Conservation (phyloP, 129 eudicot genomes). For the Calendula officinalis region DNA sequence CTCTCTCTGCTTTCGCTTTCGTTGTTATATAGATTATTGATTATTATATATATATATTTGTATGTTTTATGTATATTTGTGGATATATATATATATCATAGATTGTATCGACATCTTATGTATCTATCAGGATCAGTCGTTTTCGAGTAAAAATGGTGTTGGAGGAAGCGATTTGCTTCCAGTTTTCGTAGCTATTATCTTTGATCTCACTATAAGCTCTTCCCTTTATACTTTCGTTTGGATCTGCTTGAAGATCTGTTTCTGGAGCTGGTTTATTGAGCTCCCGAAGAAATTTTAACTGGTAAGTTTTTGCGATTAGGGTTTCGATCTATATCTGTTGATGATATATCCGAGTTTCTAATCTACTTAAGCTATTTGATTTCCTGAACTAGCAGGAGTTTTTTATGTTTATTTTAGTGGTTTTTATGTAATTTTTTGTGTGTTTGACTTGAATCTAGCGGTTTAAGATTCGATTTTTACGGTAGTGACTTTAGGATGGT, state of each 20-base stretch:
- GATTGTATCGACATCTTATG: conserved; percentile 41
- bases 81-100: conserved; percentile 19
- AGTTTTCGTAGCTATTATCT: conserved; percentile 33
- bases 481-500: background rate
- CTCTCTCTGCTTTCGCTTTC: conserved; percentile 41
- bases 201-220: conserved; percentile 23
- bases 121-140: conserved; percentile 36
- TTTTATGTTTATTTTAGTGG: background rate
- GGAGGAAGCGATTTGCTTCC: conserved; percentile 39
- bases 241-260: conserved; percentile 30
- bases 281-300: conserved; percentile 2
- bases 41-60: background rate
- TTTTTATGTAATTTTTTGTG: background rate
- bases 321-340: background rate
- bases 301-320: conserved; percentile 32
- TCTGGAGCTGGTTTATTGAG: conserved; percentile 2
- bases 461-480: conserved; percentile 21
- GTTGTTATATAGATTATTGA: conserved; percentile 3
- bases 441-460: conserved; percentile 33
- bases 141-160: conserved; percentile 41
- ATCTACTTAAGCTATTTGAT: background rate
- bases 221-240: conserved; percentile 6
- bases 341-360: background rate
- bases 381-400: background rate
- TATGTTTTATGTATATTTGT: background rate